phyloP scores from a whole-genome alignment of 805 yeast species.

The Candida odintsovae region DNA sequence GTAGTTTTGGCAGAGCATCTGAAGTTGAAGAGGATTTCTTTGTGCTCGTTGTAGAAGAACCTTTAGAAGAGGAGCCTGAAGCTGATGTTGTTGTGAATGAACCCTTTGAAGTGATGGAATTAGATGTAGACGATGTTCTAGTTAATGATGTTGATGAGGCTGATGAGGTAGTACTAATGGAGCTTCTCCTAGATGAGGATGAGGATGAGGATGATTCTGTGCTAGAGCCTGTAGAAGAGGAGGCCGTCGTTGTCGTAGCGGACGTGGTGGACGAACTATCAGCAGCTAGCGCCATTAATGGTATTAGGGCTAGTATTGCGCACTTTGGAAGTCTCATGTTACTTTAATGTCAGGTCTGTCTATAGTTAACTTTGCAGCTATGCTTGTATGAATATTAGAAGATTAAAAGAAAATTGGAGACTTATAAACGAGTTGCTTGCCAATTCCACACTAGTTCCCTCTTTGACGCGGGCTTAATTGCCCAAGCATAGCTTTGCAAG shows the following conservation, averaged over 20 bases:
- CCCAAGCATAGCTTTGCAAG: no score
- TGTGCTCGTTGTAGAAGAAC: neutral
- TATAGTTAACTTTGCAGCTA: no score
- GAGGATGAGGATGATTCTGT: no score
- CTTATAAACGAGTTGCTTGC: no score
- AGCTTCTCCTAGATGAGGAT: no score
- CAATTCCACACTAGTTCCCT: no score
- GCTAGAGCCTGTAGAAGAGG: no score
- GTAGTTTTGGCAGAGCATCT: conserved; percentile 5
- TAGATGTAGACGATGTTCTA: neutral
- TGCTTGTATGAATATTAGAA: neutral
- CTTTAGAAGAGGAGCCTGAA: neutral
- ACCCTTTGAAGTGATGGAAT: neutral
- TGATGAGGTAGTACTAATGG: neutral
- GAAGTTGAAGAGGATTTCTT: conserved; percentile 1
- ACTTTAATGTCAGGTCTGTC: no score
- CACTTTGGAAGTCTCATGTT: neutral
- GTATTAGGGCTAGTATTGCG: neutral
- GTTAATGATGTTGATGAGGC: conserved; percentile 1
- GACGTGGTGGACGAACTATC: neutral
- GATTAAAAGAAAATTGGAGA: neutral
- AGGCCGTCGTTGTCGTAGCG: no score
- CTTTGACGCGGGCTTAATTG: no score
- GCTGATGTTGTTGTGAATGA: conserved; percentile 1
- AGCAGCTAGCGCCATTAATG: neutral